Evolutionary conservation across 148 eudicot genomes (phyloP).

Genomic region (Simmondsia chinensis): DNA sequence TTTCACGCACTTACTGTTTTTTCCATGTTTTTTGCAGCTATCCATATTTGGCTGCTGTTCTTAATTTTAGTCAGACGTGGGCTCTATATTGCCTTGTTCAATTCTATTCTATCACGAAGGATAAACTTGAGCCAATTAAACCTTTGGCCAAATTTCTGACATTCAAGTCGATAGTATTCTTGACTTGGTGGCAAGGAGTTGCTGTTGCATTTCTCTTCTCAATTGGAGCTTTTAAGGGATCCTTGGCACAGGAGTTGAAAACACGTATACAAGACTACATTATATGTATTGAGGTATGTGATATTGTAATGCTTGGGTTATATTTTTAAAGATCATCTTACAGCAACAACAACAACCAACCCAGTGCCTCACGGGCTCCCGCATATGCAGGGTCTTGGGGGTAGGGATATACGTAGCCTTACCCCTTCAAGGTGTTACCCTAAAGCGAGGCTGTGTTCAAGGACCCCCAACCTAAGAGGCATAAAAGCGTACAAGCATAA

Average conservation of each 20-base stretch:
- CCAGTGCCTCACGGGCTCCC: not conserved
- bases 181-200: constrained; percentile 99
- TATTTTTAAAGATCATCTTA: not conserved
- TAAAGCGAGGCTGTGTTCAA: no score
- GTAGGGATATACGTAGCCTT: no score
- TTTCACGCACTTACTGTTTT: not conserved
- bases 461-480: no score
- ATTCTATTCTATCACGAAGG: constrained; percentile 85
- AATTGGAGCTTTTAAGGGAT: constrained; percentile 82
- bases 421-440: no score
- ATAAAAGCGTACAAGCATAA: no score
- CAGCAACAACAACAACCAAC: no score
- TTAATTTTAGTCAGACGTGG: constrained; percentile 97
- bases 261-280: constrained; percentile 90
- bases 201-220: constrained; percentile 92
- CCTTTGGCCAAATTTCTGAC: constrained; percentile 96
- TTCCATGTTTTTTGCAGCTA: constrained; percentile 66
- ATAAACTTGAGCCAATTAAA: constrained; percentile 82
- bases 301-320: not conserved
- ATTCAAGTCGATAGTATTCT: constrained; percentile 88
- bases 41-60: constrained; percentile 93
- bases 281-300: constrained; percentile 86
- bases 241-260: constrained; percentile 80
- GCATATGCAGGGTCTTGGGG: no score
- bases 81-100: constrained; percentile 98